Percentiles rank a stretch among this genome's conserved stretches.
phyloP scores from a whole-genome alignment of 148 eudicot species.

The Pharnaceum exiguum region DNA sequence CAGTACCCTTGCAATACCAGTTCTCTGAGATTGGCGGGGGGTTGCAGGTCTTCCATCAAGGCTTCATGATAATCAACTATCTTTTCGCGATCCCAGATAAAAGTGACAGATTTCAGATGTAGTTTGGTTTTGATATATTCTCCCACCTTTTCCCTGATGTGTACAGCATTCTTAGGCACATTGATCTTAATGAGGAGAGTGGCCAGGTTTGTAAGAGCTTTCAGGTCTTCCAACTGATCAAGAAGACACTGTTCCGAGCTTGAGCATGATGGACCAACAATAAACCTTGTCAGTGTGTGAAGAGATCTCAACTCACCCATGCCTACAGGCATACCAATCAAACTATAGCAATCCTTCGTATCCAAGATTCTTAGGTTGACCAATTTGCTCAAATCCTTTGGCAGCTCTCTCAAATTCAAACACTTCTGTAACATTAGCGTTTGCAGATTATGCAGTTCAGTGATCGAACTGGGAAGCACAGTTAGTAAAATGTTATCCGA shows the following conservation, averaged over 20 bases:
- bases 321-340: neutral
- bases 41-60: conserved; percentile 5
- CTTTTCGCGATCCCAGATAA: neutral
- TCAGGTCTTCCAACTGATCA: neutral
- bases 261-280: neutral
- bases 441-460: neutral
- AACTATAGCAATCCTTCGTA: neutral
- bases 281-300: neutral
- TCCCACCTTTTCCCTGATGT: neutral
- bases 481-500: neutral
- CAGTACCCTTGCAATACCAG: neutral
- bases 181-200: neutral
- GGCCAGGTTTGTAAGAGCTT: neutral
- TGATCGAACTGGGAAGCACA: neutral
- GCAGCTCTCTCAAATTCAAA: neutral
- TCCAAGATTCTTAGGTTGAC: neutral
- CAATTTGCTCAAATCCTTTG: neutral
- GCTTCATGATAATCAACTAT: neutral
- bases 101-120: neutral
- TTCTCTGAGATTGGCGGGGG: neutral
- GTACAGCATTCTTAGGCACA: neutral
- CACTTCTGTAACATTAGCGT: neutral
- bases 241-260: neutral
- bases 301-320: neutral
- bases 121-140: neutral